Percentiles rank a stretch among this genome's conserved stretches.
Conservation (phyloP, 352 stramenopile genomes). For the Elongisporangium prolatum region DNA sequence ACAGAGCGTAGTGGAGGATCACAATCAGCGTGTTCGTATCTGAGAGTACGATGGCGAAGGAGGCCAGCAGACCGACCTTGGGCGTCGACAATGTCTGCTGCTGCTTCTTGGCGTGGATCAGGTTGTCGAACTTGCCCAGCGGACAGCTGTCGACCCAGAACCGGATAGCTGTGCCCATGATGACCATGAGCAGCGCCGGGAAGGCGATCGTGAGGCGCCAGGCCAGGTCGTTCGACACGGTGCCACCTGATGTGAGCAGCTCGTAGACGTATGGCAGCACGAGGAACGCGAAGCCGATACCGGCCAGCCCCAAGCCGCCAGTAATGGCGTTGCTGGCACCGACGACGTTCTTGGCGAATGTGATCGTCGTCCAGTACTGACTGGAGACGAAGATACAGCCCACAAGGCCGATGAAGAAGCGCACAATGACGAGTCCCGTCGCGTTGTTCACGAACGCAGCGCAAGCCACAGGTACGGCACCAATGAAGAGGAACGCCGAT, state of each 20-base stretch:
- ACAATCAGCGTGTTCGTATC: slow-evolving; percentile 92
- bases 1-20: slow-evolving; percentile 91
- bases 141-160: slow-evolving; percentile 86
- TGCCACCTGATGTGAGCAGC: slow-evolving; percentile 57
- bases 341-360: slow-evolving; percentile 93
- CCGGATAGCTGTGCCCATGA: slow-evolving; percentile 65
- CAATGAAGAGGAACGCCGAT: slow-evolving; percentile 72
- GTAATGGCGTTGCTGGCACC: slow-evolving; percentile 92
- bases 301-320: slow-evolving; percentile 90
- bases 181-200: slow-evolving; percentile 83
- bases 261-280: slow-evolving; percentile 87
- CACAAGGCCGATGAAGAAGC: slow-evolving; percentile 94
- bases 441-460: slow-evolving; percentile 86
- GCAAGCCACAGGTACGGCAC: slow-evolving; percentile 81
- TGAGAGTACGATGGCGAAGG: slow-evolving; percentile 51
- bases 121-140: slow-evolving; percentile 90
- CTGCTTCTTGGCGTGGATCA: slow-evolving; percentile 54
- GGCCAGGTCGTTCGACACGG: slow-evolving; percentile 69
- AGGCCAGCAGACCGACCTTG: slow-evolving; percentile 22
- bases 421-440: slow-evolving; percentile 71
- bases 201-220: slow-evolving; percentile 92
- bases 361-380: slow-evolving; percentile 94
- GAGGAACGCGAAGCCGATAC: slow-evolving; percentile 88
- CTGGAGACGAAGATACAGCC: slow-evolving; percentile 93
- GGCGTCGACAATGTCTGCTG: slow-evolving; percentile 8